Conservation (phyloP, 805 yeast species). For the Phaffomyces antillensis region DNA sequence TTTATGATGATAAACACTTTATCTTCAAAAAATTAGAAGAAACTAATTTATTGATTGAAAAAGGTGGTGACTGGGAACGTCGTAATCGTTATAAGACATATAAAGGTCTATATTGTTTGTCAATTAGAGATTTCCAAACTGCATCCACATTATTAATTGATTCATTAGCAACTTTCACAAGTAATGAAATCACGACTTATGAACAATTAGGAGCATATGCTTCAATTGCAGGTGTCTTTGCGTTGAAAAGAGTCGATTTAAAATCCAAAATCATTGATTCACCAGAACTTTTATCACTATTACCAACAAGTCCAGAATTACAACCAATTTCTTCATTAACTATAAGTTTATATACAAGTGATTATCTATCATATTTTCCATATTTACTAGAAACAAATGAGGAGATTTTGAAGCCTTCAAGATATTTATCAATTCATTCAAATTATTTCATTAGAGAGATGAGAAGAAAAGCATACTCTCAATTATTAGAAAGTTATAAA, state of each 20-base stretch:
- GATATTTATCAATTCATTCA: conserved; percentile 70
- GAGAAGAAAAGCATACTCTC: conserved; percentile 92
- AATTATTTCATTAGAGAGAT: conserved; percentile 83
- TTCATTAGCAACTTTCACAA: conserved; percentile 90
- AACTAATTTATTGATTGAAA: conserved; percentile 71
- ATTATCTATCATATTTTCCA: conserved; percentile 73
- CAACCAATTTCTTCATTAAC: conserved; percentile 80
- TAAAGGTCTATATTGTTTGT: conserved; percentile 73
- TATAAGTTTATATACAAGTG: conserved; percentile 82
- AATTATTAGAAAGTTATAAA: conserved; percentile 88
- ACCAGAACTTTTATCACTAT: conserved; percentile 82
- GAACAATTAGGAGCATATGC: conserved; percentile 88
- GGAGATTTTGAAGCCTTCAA: conserved; percentile 53
- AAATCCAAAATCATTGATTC: conserved; percentile 84
- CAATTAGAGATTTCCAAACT: conserved; percentile 78
- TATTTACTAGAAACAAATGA: conserved; percentile 73
- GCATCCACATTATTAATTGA: conserved; percentile 84
- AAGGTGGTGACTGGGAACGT: conserved; percentile 99
- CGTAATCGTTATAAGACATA: conserved; percentile 92
- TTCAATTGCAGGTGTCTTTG: conserved; percentile 76
- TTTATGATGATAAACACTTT: conserved; percentile 68
- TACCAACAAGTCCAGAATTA: conserved; percentile 60
- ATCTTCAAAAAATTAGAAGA: conserved; percentile 69
- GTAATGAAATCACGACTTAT: conserved; percentile 82
- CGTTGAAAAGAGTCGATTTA: conserved; percentile 76